A percentile compares a stretch with the other conserved stretches of the same genome.
Conservation (phyloP, 2,329 filamentous ascomycete genomes). For the Neopestalotiopsis rosae region DNA sequence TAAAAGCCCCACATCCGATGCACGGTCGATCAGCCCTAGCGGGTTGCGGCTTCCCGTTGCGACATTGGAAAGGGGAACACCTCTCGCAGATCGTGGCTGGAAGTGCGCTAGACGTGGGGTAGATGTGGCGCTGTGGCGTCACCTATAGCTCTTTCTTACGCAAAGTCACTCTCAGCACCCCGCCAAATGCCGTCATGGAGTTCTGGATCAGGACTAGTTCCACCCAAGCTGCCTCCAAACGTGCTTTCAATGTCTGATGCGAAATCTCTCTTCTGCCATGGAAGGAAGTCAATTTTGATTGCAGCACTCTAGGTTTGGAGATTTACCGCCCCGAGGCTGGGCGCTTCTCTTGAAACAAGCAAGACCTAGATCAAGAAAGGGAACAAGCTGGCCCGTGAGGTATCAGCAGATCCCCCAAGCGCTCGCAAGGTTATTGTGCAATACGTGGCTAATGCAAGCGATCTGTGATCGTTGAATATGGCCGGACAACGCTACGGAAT, state of each 20-base stretch:
- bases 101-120: background rate
- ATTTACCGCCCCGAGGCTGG: background rate
- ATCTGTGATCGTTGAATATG: background rate
- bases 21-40: constrained; percentile 14
- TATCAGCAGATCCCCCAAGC: background rate
- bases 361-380: background rate
- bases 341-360: background rate
- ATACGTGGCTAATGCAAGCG: constrained; percentile 9
- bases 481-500: background rate
- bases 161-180: background rate
- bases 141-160: background rate
- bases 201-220: background rate
- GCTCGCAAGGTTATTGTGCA: background rate
- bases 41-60: constrained; percentile 4
- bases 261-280: constrained; percentile 1
- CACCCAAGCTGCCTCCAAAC: background rate
- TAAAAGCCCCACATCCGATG: background rate
- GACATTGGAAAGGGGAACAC: background rate
- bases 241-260: background rate
- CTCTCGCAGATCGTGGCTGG: background rate
- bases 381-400: background rate
- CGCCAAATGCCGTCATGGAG: constrained; percentile 8
- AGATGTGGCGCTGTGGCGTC: constrained; percentile 10
- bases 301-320: background rate
- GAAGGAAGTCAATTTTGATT: background rate